Percentiles rank a stretch among this genome's conserved stretches.
These are phyloP conservation scores for Remersonia thermophila DNA, from an alignment of 2,329 filamentous ascomycete genomes.

Conservation along the genomic window DNA sequence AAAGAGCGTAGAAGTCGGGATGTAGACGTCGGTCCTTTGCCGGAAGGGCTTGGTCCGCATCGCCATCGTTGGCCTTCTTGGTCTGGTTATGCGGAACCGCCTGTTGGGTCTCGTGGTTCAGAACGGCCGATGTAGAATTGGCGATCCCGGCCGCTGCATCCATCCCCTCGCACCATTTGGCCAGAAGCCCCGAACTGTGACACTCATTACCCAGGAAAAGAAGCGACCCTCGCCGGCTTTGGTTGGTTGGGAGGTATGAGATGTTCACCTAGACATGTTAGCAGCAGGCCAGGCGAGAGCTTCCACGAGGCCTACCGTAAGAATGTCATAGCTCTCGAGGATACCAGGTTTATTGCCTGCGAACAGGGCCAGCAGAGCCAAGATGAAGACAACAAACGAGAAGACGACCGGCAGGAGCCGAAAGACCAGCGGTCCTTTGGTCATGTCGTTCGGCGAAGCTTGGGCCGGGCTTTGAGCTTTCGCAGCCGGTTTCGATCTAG, in stretches of 20 bases:
- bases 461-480: too few species aligned
- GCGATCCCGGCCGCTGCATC: too few species aligned
- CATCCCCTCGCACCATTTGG: too few species aligned
- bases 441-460: too few species aligned
- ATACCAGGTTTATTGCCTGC: slow-evolving; percentile 11
- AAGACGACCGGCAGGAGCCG: not conserved
- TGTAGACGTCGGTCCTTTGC: slow-evolving; percentile 3
- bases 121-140: too few species aligned
- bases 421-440: too few species aligned
- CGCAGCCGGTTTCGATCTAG: too few species aligned
- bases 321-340: slow-evolving; percentile 12
- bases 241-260: slow-evolving; percentile 2
- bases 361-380: slow-evolving; percentile 13
- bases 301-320: slow-evolving; percentile 6
- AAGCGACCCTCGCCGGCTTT: too few species aligned
- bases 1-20: slow-evolving; percentile 14
- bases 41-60: slow-evolving; percentile 3
- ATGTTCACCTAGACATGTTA: slow-evolving; percentile 12
- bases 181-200: too few species aligned
- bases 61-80: slow-evolving; percentile 4
- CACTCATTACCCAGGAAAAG: too few species aligned
- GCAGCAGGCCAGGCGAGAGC: not conserved
- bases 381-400: slow-evolving; percentile 10
- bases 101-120: too few species aligned
- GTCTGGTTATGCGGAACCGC: not conserved